phyloP scores from a whole-genome alignment of 768 basidiomycete species.

The Tylopilus sp. region DNA sequence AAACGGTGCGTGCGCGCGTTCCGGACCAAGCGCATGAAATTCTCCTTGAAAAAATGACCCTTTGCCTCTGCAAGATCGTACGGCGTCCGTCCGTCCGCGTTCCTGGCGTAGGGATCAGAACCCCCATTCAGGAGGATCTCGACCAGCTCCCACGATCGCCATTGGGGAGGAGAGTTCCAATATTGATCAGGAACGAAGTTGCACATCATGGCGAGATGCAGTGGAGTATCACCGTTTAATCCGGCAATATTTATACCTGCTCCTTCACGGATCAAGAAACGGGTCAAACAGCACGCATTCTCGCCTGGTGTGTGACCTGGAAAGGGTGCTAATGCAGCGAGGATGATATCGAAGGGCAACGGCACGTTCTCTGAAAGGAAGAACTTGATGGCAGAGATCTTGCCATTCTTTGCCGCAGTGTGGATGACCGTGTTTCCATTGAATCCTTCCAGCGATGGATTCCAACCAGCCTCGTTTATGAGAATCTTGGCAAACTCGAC shows the following conservation, averaged over 20 bases:
- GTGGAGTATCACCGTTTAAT: neutral
- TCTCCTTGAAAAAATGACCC: too few relatives aligned
- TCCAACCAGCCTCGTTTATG: neutral
- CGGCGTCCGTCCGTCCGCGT: neutral
- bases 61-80: neutral
- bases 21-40: conserved; percentile 2
- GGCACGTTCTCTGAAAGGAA: too few relatives aligned
- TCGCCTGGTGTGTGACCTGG: too few relatives aligned
- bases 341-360: too few relatives aligned
- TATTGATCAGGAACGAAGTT: too few relatives aligned
- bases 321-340: too few relatives aligned
- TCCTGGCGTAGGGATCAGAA: neutral
- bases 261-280: neutral
- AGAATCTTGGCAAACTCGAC: neutral
- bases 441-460: neutral
- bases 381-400: neutral
- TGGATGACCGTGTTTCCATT: neutral
- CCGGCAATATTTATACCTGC: neutral
- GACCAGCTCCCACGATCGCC: neutral
- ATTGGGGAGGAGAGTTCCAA: too few relatives aligned
- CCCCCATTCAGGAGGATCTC: neutral
- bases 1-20: neutral
- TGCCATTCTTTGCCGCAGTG: neutral
- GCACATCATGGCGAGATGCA: neutral
- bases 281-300: neutral